phyloP scores from a whole-genome alignment of 345 rosid genomes.

The Sisymbrium altissimum region DNA sequence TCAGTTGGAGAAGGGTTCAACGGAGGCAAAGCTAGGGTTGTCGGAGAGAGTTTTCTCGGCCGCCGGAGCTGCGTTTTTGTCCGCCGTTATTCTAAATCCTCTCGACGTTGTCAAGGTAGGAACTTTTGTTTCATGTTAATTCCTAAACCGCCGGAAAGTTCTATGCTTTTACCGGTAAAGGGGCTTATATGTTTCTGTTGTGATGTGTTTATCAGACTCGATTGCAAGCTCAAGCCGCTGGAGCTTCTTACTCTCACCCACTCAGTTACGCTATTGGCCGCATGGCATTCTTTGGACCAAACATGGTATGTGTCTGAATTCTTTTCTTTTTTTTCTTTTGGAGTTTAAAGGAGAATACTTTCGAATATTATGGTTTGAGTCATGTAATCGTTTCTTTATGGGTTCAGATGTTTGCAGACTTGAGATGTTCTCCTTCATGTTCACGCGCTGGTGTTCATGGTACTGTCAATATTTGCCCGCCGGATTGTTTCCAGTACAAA shows the following conservation, averaged over 20 bases:
- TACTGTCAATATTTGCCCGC: conserved; percentile 95
- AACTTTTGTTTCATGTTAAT: background rate
- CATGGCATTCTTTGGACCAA: conserved; percentile 92
- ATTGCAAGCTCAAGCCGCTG: conserved; percentile 98
- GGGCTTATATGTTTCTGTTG: background rate
- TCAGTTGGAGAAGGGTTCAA: conserved; percentile 11
- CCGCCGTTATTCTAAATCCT: conserved; percentile 85
- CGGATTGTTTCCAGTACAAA: conserved; percentile 96
- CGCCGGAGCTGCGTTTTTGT: conserved; percentile 89
- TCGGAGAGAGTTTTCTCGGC: conserved; percentile 78
- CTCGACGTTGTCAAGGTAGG: conserved; percentile 88
- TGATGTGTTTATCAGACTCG: conserved; percentile 55
- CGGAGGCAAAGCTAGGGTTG: conserved; percentile 53
- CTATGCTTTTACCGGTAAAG: background rate
- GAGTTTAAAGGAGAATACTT: background rate
- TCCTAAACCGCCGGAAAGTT: background rate
- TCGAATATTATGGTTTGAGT: background rate
- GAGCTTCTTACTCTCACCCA: conserved; percentile 85
- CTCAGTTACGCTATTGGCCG: conserved; percentile 70
- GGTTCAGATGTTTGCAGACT: conserved; percentile 83
- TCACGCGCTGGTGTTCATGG: conserved; percentile 96
- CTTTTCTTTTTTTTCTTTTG: background rate
- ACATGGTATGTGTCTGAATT: conserved; percentile 48
- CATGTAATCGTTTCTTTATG: conserved; percentile 11
- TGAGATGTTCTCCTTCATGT: conserved; percentile 93